phyloP scores from a whole-genome alignment of 129 eudicot species.

The Flaveria brownii region DNA sequence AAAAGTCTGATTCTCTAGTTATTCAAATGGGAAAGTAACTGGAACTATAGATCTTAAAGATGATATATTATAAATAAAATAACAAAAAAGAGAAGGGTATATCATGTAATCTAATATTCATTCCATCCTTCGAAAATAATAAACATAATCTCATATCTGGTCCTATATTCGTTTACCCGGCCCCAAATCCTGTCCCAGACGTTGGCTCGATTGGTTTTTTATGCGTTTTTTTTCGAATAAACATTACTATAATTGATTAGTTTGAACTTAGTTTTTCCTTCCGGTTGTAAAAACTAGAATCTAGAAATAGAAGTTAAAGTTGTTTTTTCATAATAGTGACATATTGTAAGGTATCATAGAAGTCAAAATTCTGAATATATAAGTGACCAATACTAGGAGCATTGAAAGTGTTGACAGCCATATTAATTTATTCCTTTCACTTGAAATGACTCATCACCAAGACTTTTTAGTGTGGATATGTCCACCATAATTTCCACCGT shows the following conservation, averaged over 20 bases:
- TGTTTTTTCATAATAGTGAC: neutral
- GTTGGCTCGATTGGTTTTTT: too few relatives aligned
- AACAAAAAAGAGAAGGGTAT: too few relatives aligned
- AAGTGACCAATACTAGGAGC: neutral
- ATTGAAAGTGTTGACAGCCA: neutral
- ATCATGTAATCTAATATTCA: too few relatives aligned
- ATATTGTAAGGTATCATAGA: neutral
- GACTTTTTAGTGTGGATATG: slow-evolving; percentile 11
- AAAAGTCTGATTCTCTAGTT: too few relatives aligned
- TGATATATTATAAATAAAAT: too few relatives aligned
- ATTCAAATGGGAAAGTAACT: too few relatives aligned
- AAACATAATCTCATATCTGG: too few relatives aligned
- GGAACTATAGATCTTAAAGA: too few relatives aligned
- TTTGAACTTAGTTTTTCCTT: neutral
- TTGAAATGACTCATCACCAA: neutral
- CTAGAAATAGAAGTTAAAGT: neutral
- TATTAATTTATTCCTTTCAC: neutral
- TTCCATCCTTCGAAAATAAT: too few relatives aligned
- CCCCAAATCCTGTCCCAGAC: too few relatives aligned
- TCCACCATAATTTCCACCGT: slow-evolving; percentile 5
- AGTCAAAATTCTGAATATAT: neutral
- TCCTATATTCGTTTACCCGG: too few relatives aligned
- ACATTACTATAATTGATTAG: neutral
- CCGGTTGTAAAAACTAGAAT: neutral
- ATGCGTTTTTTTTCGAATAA: neutral